phyloP scores from a whole-genome alignment of 2,329 filamentous ascomycete genomes.

The Phaeosphaeria sp. region DNA sequence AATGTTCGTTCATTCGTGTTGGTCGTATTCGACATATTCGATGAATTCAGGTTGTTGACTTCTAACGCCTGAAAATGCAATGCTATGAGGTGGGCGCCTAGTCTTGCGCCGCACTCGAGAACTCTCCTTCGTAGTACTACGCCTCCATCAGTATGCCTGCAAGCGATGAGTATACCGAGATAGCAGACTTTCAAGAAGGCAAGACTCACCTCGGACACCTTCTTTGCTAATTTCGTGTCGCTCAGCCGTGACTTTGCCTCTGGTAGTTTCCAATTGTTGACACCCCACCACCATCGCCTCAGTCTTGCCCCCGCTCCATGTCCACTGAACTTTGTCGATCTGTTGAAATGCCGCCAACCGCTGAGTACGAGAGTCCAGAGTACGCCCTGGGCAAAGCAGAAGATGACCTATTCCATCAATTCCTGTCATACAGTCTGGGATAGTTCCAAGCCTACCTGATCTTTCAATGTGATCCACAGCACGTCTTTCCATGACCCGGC shows the following conservation, averaged over 20 bases:
- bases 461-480: slow-evolving; percentile 81
- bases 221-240: slow-evolving; percentile 40
- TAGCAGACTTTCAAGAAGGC: slow-evolving; percentile 40
- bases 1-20: not conserved
- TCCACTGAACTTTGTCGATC: slow-evolving; percentile 76
- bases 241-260: slow-evolving; percentile 25
- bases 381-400: slow-evolving; percentile 86
- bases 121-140: slow-evolving; percentile 37
- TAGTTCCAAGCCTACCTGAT: slow-evolving; percentile 69
- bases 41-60: not conserved
- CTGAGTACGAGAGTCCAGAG: slow-evolving; percentile 85
- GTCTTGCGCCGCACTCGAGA: slow-evolving; percentile 31
- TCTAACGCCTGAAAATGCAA: slow-evolving; percentile 20
- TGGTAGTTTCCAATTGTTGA: slow-evolving; percentile 79
- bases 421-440: too few relatives aligned
- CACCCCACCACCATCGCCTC: slow-evolving; percentile 91
- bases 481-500: slow-evolving; percentile 83
- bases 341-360: slow-evolving; percentile 92
- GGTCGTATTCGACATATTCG: not conserved
- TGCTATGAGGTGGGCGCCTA: slow-evolving; percentile 7
- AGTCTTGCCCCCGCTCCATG: slow-evolving; percentile 76
- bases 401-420: slow-evolving; percentile 66
- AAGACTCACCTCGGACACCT: slow-evolving; percentile 45
- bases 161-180: slow-evolving; percentile 5
- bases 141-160: slow-evolving; percentile 16